These are phyloP conservation scores for Daldinia eschscholtzii DNA, from an alignment of 2,329 filamentous ascomycete species.

Conservation along the genomic window DNA sequence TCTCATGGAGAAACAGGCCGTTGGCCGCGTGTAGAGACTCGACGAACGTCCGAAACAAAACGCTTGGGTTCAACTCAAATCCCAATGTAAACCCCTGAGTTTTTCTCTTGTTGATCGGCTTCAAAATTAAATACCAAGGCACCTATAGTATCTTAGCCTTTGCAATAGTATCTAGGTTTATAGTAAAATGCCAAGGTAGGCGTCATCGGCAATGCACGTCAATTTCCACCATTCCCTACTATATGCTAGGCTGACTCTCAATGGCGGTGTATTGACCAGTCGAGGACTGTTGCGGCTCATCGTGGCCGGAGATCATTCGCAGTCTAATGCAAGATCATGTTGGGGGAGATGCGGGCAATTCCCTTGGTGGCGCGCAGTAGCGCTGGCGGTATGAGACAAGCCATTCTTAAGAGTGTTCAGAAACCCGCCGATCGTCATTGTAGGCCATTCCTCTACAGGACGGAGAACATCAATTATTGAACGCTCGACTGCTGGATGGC, in stretches of 20 bases:
- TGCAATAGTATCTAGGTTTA: slow-evolving; percentile 15
- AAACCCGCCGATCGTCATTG: slow-evolving; percentile 40
- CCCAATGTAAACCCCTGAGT: background rate
- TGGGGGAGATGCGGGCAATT: slow-evolving; percentile 17
- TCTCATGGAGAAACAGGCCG: slow-evolving; percentile 1
- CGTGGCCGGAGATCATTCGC: slow-evolving; percentile 21
- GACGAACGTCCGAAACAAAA: background rate
- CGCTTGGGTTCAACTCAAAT: slow-evolving; percentile 2
- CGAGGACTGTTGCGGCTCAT: slow-evolving; percentile 29
- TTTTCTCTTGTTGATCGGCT: background rate
- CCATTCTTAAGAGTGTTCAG: slow-evolving; percentile 37
- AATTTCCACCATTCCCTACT: slow-evolving; percentile 34
- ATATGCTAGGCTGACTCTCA: slow-evolving; percentile 20
- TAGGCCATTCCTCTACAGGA: slow-evolving; percentile 36
- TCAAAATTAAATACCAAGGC: slow-evolving; percentile 13
- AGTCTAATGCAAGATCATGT: slow-evolving; percentile 2
- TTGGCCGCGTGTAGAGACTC: background rate
- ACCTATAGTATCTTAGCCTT: slow-evolving; percentile 7
- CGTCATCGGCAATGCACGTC: slow-evolving; percentile 13
- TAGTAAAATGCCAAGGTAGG: slow-evolving; percentile 14
- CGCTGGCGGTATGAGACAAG: slow-evolving; percentile 38
- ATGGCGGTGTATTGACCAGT: slow-evolving; percentile 12
- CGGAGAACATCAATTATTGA: slow-evolving; percentile 30
- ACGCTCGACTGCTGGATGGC: slow-evolving; percentile 21
- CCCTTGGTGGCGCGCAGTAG: slow-evolving; percentile 37